Conservation (phyloP, 306 rosid species). For the Gillenia trifoliata region DNA sequence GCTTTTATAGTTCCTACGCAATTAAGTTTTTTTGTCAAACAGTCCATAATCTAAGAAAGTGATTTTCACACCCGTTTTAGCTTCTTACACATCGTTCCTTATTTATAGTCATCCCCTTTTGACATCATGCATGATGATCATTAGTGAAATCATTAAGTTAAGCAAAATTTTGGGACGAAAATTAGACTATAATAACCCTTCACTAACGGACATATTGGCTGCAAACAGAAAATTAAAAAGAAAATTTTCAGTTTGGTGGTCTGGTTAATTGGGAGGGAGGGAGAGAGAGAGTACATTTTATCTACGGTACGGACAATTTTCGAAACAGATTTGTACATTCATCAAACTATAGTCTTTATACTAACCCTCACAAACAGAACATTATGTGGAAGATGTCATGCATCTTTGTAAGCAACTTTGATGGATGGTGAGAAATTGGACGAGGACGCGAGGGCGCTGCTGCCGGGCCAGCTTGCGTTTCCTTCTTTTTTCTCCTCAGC, state of each 20-base stretch:
- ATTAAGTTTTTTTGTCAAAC: too few relatives aligned
- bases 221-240: too few relatives aligned
- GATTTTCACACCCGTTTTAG: too few relatives aligned
- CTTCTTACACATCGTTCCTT: too few relatives aligned
- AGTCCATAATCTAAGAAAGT: too few relatives aligned
- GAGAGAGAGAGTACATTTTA: not conserved
- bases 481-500: slow-evolving; percentile 58
- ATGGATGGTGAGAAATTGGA: slow-evolving; percentile 42
- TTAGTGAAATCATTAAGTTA: not conserved
- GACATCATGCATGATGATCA: not conserved
- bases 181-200: too few relatives aligned
- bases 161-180: not conserved
- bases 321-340: not conserved
- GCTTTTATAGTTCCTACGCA: not conserved
- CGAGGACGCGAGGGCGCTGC: slow-evolving; percentile 26
- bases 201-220: too few relatives aligned
- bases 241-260: too few relatives aligned
- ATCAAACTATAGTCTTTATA: not conserved
- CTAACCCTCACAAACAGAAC: slow-evolving; percentile 51
- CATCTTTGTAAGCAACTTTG: slow-evolving; percentile 61
- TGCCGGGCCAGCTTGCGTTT: slow-evolving; percentile 35
- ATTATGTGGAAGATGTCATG: slow-evolving; percentile 68
- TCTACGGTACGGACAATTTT: not conserved
- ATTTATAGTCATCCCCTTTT: too few relatives aligned
- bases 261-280: too few relatives aligned